Evolutionary conservation across 345 rosid genomes (phyloP), one percentile per base, ranked within the genome.

Genomic region (Nasturtium officinale): DNA sequence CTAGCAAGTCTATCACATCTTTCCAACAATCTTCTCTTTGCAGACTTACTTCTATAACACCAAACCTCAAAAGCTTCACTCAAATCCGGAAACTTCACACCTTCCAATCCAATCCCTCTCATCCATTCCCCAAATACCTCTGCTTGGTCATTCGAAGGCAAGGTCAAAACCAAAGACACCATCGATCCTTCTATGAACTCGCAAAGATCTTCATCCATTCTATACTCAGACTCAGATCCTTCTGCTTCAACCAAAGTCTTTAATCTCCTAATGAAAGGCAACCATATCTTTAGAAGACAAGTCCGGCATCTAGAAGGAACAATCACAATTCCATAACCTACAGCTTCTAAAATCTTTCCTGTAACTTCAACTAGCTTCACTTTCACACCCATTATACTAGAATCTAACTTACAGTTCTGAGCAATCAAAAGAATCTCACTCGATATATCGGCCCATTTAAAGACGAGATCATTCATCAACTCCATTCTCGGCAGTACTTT

Each of bases 1-100:
- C 6, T 57, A 40, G 57, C 78, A 65, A 77, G 58, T 64, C 81
- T 61, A 67, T 82, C 83, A 79, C 80, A 78, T 56, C 85, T 90
- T 42, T 87, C 89, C 70, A 82, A 52, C 80, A 92, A 73, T 78
- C 96, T 87, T 87, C 97, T 86, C 87, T 86, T 91, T 42, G 99
- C 96, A 21, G 99, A 91, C 79, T 95, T 95, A 74, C 85, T 88
- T 83, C 99, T 85, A 74, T 87, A 91, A 73, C 96, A 89, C 97
- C 99, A 91, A 67, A 95, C 83, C 73, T 95, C 99, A 30, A 95
- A 95, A 0, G 96, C 99, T 80, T 95, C 98, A 21, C 89, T 91
- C 78, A 95, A 75, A 79, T 95, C 99, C 0, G 97, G 97, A 79
- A 82, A 95, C 79, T 62, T 85, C 30, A 80, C 83, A 70, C 86